A percentile compares a stretch with the other conserved stretches of the same genome.
Evolutionary conservation across 2,329 filamentous ascomycete genomes (phyloP).

Genomic region (Fusarium hostae): DNA sequence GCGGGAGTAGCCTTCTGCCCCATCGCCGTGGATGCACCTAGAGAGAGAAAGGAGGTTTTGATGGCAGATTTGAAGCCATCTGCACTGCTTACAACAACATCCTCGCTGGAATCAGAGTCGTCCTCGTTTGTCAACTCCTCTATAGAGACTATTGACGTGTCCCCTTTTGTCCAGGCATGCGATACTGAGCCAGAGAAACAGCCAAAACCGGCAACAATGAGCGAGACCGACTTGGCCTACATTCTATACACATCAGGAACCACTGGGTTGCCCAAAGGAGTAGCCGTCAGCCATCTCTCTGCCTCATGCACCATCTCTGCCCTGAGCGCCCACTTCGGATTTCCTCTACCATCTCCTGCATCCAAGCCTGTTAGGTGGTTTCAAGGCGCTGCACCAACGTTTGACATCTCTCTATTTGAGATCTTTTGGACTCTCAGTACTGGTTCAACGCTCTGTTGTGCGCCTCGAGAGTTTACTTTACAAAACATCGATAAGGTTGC

Average conservation of each 20-base stretch:
- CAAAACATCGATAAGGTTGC: slow-evolving; percentile 22
- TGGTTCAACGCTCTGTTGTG: slow-evolving; percentile 21
- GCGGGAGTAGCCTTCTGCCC: slow-evolving; percentile 21
- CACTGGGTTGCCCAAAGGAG: slow-evolving; percentile 17
- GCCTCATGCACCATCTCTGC: slow-evolving; percentile 11
- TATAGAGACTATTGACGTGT: neutral
- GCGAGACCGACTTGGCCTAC: neutral
- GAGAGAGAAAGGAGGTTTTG: slow-evolving; percentile 6
- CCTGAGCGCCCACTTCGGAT: slow-evolving; percentile 8
- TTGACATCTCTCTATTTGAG: slow-evolving; percentile 27
- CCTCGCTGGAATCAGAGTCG: fast-evolving
- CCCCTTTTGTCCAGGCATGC: neutral
- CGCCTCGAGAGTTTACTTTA: neutral
- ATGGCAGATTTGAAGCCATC: slow-evolving; percentile 9
- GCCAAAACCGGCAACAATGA: fast-evolving
- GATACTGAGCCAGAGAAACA: neutral
- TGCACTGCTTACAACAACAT: neutral
- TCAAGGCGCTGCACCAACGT: slow-evolving; percentile 17
- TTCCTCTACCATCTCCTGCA: neutral
- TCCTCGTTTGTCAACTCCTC: fast-evolving
- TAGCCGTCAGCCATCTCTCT: slow-evolving; percentile 17
- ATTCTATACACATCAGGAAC: slow-evolving; percentile 23
- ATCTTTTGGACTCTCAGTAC: slow-evolving; percentile 21
- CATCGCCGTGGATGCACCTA: neutral
- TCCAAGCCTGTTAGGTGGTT: slow-evolving; percentile 15